Evolutionary conservation across 345 rosid species (phyloP).

Genomic region (Salix udensis): DNA sequence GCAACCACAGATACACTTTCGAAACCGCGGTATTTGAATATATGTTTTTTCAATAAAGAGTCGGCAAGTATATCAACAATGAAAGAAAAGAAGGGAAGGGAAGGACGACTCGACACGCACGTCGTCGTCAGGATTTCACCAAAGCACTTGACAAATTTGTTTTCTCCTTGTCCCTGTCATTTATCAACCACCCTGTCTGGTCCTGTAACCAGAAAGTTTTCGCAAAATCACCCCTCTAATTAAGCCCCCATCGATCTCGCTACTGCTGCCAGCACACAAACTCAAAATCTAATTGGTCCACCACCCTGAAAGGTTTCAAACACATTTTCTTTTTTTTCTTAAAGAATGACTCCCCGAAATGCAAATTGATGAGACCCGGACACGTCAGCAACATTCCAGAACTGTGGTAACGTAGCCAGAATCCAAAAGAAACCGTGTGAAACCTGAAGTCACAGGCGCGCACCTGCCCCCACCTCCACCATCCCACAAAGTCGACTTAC

Average conservation of each 20-base stretch:
- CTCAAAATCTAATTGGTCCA: not conserved
- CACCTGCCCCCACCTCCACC: slow-evolving; percentile 16
- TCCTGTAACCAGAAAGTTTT: not conserved
- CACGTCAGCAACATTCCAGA: not conserved
- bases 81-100: too few relatives aligned
- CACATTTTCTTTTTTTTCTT: too few relatives aligned
- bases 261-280: not conserved
- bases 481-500: not conserved
- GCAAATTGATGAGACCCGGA: not conserved
- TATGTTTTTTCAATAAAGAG: too few relatives aligned
- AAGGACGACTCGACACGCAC: too few relatives aligned
- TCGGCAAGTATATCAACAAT: too few relatives aligned
- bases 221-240: not conserved
- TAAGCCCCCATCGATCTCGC: not conserved
- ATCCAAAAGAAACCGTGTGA: not conserved
- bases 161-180: not conserved
- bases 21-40: too few relatives aligned
- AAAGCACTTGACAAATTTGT: not conserved
- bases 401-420: slow-evolving; percentile 2
- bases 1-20: accelerated
- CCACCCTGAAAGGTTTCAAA: too few relatives aligned
- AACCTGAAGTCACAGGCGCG: slow-evolving; percentile 27
- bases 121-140: not conserved
- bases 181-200: not conserved
- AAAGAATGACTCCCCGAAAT: too few relatives aligned